phyloP scores from a whole-genome alignment of 192 early-diverging fungal species.

The Podila horticola region DNA sequence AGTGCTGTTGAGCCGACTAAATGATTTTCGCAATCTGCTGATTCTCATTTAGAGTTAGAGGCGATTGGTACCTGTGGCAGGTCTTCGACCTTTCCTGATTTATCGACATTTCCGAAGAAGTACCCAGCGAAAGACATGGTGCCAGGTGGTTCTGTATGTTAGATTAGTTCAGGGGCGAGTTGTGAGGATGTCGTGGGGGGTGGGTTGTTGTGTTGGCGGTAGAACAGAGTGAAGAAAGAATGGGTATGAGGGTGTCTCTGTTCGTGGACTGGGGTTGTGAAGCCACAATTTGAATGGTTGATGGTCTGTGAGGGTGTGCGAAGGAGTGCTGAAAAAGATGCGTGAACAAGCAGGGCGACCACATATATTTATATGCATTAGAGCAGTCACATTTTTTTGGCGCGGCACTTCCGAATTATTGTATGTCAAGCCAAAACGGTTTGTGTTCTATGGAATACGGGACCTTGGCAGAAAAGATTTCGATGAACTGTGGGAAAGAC shows the following conservation, averaged over 20 bases:
- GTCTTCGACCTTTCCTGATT: constrained; percentile 81
- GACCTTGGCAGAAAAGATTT: constrained; percentile 61
- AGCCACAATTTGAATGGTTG: too few relatives aligned
- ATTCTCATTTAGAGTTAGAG: too few relatives aligned
- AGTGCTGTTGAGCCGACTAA: too few relatives aligned
- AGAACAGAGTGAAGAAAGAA: too few relatives aligned
- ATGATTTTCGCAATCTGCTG: too few relatives aligned
- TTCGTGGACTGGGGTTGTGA: too few relatives aligned
- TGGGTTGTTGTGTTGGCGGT: neutral
- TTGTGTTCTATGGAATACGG: constrained; percentile 56
- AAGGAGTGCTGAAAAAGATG: neutral
- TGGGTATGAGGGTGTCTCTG: too few relatives aligned
- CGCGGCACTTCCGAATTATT: neutral
- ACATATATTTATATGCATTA: too few relatives aligned
- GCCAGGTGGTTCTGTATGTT: neutral
- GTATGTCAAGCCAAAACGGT: constrained; percentile 55
- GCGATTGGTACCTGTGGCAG: constrained; percentile 55
- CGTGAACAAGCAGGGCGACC: too few relatives aligned
- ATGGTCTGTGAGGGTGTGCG: too few relatives aligned
- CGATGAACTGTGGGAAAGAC: constrained; percentile 56
- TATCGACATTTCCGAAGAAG: constrained; percentile 93
- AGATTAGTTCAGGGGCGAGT: neutral
- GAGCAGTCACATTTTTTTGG: neutral
- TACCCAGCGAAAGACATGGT: constrained; percentile 77
- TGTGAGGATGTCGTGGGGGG: neutral